Percentiles rank a stretch among this genome's conserved stretches.
Conservation (phyloP, 345 rosid species). For the Populus deltoides region DNA sequence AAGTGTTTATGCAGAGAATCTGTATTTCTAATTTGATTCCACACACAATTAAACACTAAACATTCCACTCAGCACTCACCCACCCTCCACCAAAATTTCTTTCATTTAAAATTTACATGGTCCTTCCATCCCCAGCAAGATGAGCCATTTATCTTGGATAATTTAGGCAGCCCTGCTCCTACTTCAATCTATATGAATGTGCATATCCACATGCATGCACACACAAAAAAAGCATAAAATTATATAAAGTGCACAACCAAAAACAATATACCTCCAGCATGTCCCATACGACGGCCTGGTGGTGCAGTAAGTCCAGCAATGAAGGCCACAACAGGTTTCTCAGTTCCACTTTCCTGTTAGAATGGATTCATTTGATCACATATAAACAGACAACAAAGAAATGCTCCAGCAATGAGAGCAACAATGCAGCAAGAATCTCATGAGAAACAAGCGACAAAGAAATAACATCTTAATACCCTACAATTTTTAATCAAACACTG, state of each 20-base stretch:
- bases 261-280: slow-evolving; percentile 81
- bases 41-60: no score
- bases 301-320: slow-evolving; percentile 99
- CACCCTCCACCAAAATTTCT: no score
- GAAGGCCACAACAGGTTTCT: slow-evolving; percentile 91
- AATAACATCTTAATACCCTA: not conserved
- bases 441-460: not conserved
- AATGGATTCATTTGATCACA: not conserved
- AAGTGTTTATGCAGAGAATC: no score
- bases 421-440: not conserved
- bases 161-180: not conserved
- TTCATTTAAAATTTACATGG: no score
- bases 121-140: not conserved
- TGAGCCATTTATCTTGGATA: not conserved
- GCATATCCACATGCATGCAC: not conserved
- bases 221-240: not conserved
- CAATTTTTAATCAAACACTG: no score
- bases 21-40: no score
- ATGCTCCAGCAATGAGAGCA: not conserved
- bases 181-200: not conserved
- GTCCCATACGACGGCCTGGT: slow-evolving; percentile 99
- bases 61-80: no score
- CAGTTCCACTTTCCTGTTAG: slow-evolving; percentile 90
- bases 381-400: not conserved
- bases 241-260: not conserved